Conservation (phyloP, 228 moss, liverwort and hornwort genomes). For the Sphagnum fallax region DNA sequence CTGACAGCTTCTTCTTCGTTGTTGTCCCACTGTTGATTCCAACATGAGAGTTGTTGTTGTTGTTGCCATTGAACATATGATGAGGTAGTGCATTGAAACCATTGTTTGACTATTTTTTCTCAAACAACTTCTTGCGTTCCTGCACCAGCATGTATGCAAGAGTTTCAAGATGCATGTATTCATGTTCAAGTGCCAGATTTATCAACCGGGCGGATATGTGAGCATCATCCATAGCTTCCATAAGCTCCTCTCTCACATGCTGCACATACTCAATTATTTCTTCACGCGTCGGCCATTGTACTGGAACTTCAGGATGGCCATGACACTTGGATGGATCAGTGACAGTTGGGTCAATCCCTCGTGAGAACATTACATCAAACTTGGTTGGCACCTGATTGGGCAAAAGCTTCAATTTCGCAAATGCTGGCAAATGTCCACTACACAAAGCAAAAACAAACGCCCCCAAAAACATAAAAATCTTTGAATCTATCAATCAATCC, state of each 20-base stretch:
- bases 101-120: constrained; percentile 5
- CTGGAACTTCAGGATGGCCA: constrained; percentile 22
- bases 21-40: too few species aligned
- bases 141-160: constrained; percentile 36
- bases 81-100: neutral
- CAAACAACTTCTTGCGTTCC: constrained; percentile 28
- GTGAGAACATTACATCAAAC: constrained; percentile 26
- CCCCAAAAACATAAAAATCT: too few species aligned
- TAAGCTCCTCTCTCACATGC: constrained; percentile 6
- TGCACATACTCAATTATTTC: constrained; percentile 19
- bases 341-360: constrained; percentile 30
- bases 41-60: too few species aligned
- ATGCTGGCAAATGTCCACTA: constrained; percentile 32
- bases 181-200: constrained; percentile 23
- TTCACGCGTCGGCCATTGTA: constrained; percentile 16
- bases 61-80: too few species aligned
- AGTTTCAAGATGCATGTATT: constrained; percentile 39
- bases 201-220: constrained; percentile 6
- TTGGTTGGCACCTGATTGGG: constrained; percentile 13
- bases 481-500: too few species aligned
- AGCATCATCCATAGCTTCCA: constrained; percentile 7
- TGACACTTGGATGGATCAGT: constrained; percentile 29
- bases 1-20: too few species aligned
- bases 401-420: constrained; percentile 25
- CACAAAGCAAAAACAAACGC: neutral